Conservation (phyloP, 2,329 filamentous ascomycete species). For the Alternaria consortialis region DNA sequence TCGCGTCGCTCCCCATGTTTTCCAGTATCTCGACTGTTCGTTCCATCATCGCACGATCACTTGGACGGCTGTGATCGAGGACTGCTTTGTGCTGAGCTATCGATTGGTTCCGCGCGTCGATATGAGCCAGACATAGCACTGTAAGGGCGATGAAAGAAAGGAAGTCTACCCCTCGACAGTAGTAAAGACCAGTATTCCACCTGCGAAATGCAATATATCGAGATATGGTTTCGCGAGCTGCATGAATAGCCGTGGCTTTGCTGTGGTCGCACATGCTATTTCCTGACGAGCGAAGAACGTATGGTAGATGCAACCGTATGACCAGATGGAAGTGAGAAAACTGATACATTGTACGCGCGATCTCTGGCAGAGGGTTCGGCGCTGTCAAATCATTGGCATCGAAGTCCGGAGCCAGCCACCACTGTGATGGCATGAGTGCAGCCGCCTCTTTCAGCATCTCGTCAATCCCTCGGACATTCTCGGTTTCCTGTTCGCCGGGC, state of each 20-base stretch:
- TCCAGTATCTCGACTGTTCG: constrained; percentile 18
- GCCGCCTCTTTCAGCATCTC: no score
- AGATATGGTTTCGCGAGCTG: constrained; percentile 24
- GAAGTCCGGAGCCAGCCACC: no score
- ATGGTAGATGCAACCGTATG: constrained; percentile 28
- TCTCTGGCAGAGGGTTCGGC: constrained; percentile 11
- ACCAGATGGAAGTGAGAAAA: constrained; percentile 27
- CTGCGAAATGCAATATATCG: constrained; percentile 24
- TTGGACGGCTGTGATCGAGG: constrained; percentile 17
- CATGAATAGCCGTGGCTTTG: constrained; percentile 27
- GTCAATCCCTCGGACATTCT: no score
- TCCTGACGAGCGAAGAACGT: constrained; percentile 23
- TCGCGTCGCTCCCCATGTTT: constrained; percentile 16
- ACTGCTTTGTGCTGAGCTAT: not conserved
- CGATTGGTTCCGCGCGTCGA: no score
- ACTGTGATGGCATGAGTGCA: no score
- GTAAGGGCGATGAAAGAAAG: no score
- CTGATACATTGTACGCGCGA: constrained; percentile 23
- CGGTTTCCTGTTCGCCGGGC: no score
- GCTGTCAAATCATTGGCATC: constrained; percentile 3
- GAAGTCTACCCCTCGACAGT: no score
- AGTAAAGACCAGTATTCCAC: constrained; percentile 3
- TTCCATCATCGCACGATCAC: constrained; percentile 30
- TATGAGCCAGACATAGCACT: no score
- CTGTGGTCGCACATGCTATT: constrained; percentile 16